Percentiles rank a stretch among this genome's conserved stretches.
Evolutionary conservation across 257 asterid genomes (phyloP).

Genomic region (Gardenia jasminoides): DNA sequence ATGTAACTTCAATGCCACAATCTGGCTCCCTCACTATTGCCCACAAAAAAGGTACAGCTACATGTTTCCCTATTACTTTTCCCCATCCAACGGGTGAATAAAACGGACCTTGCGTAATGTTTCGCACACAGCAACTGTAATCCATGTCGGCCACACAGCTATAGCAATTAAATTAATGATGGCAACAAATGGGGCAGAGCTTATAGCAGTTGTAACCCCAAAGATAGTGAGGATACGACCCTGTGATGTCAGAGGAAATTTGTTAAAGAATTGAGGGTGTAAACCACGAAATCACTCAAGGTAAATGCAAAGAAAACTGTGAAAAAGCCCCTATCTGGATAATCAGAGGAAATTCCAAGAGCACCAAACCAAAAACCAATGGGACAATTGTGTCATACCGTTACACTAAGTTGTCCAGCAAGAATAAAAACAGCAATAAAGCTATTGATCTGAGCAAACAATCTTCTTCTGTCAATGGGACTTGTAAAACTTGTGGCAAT

Average conservation of each 20-base stretch:
- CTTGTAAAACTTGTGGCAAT: conserved; percentile 71
- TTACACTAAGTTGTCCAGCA: conserved; percentile 83
- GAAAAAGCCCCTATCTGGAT: neutral
- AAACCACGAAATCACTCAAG: no score
- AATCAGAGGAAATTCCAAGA: neutral
- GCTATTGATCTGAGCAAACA: conserved; percentile 93
- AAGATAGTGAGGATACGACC: conserved; percentile 84
- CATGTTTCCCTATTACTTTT: neutral
- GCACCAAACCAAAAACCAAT: neutral
- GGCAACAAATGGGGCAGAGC: conserved; percentile 76
- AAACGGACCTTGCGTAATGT: conserved; percentile 78
- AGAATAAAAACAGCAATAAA: conserved; percentile 94
- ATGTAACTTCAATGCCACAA: neutral
- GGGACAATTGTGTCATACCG: conserved; percentile 49
- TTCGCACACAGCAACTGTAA: conserved; percentile 81
- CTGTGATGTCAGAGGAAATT: conserved; percentile 32
- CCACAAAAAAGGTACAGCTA: neutral
- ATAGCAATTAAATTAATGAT: conserved; percentile 75
- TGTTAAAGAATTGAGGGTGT: neutral
- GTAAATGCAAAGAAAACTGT: neutral
- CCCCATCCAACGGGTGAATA: conserved; percentile 11
- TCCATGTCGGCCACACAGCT: conserved; percentile 95
- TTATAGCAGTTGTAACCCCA: conserved; percentile 83
- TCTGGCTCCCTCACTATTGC: neutral
- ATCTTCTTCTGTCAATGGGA: conserved; percentile 77